A percentile compares a stretch with the other conserved stretches of the same genome.
These are phyloP conservation scores for Scutellaria barbata DNA, from an alignment of 257 asterid genomes.

Conservation along the genomic window DNA sequence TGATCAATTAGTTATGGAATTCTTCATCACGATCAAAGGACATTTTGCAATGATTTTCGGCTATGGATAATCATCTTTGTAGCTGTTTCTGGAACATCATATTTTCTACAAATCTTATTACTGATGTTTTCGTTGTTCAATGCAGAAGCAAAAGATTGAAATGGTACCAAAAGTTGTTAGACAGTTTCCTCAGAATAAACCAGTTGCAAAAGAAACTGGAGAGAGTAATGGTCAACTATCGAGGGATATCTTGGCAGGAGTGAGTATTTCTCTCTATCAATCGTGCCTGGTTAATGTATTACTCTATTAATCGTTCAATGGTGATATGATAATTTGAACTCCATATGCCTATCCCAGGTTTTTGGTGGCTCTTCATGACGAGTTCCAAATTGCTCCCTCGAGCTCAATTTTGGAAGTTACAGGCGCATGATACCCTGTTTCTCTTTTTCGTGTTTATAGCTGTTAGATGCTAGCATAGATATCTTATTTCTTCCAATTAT, in stretches of 20 bases:
- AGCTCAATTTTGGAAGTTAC: conserved; percentile 22
- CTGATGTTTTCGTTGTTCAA: neutral
- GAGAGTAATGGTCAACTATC: conserved; percentile 59
- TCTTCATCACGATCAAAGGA: neutral
- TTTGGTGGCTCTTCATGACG: conserved; percentile 56
- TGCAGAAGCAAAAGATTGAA: conserved; percentile 75
- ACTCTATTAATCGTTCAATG: neutral
- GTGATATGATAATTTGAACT: conserved; percentile 20
- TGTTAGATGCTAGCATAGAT: conserved; percentile 7
- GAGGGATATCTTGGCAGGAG: conserved; percentile 68
- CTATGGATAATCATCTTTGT: neutral
- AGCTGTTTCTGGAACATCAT: conserved; percentile 1
- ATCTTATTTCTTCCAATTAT: neutral
- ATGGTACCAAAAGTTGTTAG: conserved; percentile 58
- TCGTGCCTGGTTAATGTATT: neutral
- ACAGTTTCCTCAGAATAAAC: conserved; percentile 68
- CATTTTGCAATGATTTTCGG: neutral
- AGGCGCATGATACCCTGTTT: neutral
- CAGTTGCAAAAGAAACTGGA: conserved; percentile 49
- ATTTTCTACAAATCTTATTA: neutral
- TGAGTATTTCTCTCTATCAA: conserved; percentile 40
- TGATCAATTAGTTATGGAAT: conserved; percentile 8
- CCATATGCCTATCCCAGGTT: conserved; percentile 46
- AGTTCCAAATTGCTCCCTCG: neutral
- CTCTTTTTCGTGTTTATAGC: conserved; percentile 2